Evolutionary conservation across 75 land plant genomes (phyloP).

Genomic region (Pseudotsuga menziesii): DNA sequence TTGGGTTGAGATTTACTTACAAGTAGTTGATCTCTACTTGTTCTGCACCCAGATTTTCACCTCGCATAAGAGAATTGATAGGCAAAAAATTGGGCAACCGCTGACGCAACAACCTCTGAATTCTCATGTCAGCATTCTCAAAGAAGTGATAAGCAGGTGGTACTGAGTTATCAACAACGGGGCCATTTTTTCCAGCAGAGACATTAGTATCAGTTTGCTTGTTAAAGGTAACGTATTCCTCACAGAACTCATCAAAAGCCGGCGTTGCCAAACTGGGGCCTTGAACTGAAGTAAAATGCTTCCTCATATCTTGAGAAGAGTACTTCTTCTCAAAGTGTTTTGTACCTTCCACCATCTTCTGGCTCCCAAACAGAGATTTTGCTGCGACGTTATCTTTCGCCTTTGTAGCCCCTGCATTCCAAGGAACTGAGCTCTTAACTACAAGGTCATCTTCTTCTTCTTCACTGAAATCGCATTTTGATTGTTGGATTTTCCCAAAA

Average conservation of each 20-base stretch:
- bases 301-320: constrained; percentile 23
- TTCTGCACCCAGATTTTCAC: constrained; percentile 9
- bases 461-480: constrained; percentile 43
- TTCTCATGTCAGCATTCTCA: constrained; percentile 45
- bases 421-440: not conserved
- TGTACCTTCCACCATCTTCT: not conserved
- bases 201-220: constrained; percentile 11
- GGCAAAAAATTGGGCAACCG: constrained; percentile 48
- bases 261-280: constrained; percentile 35
- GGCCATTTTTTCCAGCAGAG: not conserved
- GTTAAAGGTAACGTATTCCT: constrained; percentile 39
- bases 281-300: constrained; percentile 27
- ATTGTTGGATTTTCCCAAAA: constrained; percentile 41
- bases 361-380: not conserved
- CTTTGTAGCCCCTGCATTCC: constrained; percentile 2
- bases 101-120: constrained; percentile 32
- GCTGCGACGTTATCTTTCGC: not conserved
- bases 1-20: constrained; percentile 16
- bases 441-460: constrained; percentile 14
- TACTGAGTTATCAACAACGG: not conserved
- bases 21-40: constrained; percentile 41
- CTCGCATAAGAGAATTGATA: constrained; percentile 15
- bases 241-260: constrained; percentile 55
- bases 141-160: constrained; percentile 47
- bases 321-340: not conserved